Base-by-base conservation (phyloP, 129 eudicot genomes). In the Escallonia herrerae region DNA sequence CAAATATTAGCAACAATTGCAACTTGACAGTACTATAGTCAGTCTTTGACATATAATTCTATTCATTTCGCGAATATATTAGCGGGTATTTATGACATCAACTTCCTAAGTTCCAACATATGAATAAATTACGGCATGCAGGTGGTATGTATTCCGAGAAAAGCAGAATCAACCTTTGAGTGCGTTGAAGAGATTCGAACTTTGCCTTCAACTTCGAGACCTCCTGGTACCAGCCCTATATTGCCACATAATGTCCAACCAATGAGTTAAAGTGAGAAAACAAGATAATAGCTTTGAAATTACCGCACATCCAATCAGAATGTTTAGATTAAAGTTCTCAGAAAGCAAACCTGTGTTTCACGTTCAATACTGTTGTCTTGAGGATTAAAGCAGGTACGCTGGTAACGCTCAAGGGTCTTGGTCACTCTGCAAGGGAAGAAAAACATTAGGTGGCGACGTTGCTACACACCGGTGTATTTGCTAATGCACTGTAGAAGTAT, bases 221-320 rank as follows among this genome's bases (percentile, higher is more conserved):
- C 78, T 91, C 98, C 53, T 88, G 91, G 76, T 67, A 80, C 96
- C 96, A 91, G 71, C 87, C 85, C 97, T 91, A 70, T 40, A 53
- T 72, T 42, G 37, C 64, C 43, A 40, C 13, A 22, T 22, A 22
- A 22, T 22, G 33, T 22, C 33, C 33, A 22, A 22, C 33, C 1
- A 22, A 22, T 22, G 33, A 22, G 33, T 22, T 22, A 22, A 22
- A 22, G 33, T 1, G 33, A 22, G 33, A 22, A 22, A 22, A 22
- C 33, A 22, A 22, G 0, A 22, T 22, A 22, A 22, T 22, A 22
- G 33, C 0, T 22, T 22, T 22, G 1, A 22, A 22, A 22, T 22
- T 22, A 22, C 33, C 1, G 33, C 33, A 22, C 33, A 22, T 22
- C 33, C 33, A 22, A 22, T 22, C 33, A 22, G 33, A 22, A 22